Conservation (phyloP, 1,284 basidiomycete genomes). For the Bondarzewia mesenterica region DNA sequence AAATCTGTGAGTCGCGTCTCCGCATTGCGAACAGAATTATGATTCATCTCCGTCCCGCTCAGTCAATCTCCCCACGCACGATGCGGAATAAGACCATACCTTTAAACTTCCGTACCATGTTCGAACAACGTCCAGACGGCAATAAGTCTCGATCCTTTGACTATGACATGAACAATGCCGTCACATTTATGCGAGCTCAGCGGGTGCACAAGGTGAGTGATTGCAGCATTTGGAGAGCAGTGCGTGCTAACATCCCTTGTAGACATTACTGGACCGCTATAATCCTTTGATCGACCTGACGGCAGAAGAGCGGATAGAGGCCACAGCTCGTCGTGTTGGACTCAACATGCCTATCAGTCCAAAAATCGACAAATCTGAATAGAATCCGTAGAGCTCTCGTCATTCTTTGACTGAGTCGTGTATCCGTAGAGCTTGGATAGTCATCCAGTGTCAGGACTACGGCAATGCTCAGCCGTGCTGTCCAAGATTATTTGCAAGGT, state of each 20-base stretch:
- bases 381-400: too few species aligned
- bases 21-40: constrained; percentile 4
- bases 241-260: constrained; percentile 5
- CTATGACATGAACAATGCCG: constrained; percentile 54
- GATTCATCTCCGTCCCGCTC: constrained; percentile 11
- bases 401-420: too few species aligned
- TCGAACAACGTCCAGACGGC: constrained; percentile 32
- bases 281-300: constrained; percentile 80
- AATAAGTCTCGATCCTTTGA: constrained; percentile 23
- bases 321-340: constrained; percentile 82
- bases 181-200: constrained; percentile 69
- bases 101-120: constrained; percentile 50
- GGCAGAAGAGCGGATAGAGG: constrained; percentile 69
- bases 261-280: constrained; percentile 77
- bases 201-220: constrained; percentile 43
- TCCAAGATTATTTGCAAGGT: too few species aligned
- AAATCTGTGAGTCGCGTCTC: constrained; percentile 26
- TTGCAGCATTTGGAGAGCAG: not conserved
- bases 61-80: constrained; percentile 37
- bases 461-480: too few species aligned
- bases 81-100: constrained; percentile 37
- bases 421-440: too few species aligned
- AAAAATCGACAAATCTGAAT: constrained; percentile 15
- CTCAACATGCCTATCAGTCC: constrained; percentile 54
- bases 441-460: too few species aligned